Base-by-base conservation (phyloP, 495 filamentous ascomycete genomes). In the Aspergillus carlsbadensis region DNA sequence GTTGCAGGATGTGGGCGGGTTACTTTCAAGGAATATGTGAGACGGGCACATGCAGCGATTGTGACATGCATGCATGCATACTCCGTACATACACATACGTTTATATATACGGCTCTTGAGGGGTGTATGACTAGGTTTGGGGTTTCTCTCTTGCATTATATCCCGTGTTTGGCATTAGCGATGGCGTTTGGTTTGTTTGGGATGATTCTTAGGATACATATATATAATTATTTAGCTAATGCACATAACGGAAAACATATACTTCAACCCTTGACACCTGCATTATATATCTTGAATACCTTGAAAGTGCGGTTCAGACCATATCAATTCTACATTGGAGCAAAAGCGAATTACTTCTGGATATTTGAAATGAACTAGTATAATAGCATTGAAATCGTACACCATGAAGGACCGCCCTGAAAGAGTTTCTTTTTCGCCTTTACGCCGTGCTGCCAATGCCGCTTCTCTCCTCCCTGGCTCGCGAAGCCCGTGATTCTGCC, bases 1-100 rank as follows among this genome's bases (percentile, higher is more conserved):
- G 54, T 64, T 86, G 10, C 72, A 77, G 52, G 83, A 87, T 65
- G 77, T 78, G 0, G 82, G 83, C 6, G 81, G 81, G 1, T 63
- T 85, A 18, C 64, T 84, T 10, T 69, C 60, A 24, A 67, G 56
- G 47, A 31, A 39, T 29, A 29, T 8, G 47, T 31, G 44, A 47
- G n/a, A n/a, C n/a, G n/a, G n/a, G 21, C 22, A n/a, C 7, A 21
- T 22, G 44, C 22, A 44, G 31, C 21, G 26, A 44, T 43, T 24
- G 34, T 46, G 17, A 34, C 40, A 4, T 29, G 26, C 26, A 29
- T 40, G 24, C 41, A 26, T 36, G 42, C n/a, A n/a, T n/a, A n/a
- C n/a, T n/a, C n/a, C n/a, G n/a, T n/a, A n/a, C n/a, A n/a, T n/a
- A 14, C 36, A 21, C 13, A 35, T 3, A 33, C 35, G 20, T 10